These are phyloP conservation scores for Cyanidioschyzon merolae DNA, from an alignment of 23 red algal species.

Conservation along the genomic window DNA sequence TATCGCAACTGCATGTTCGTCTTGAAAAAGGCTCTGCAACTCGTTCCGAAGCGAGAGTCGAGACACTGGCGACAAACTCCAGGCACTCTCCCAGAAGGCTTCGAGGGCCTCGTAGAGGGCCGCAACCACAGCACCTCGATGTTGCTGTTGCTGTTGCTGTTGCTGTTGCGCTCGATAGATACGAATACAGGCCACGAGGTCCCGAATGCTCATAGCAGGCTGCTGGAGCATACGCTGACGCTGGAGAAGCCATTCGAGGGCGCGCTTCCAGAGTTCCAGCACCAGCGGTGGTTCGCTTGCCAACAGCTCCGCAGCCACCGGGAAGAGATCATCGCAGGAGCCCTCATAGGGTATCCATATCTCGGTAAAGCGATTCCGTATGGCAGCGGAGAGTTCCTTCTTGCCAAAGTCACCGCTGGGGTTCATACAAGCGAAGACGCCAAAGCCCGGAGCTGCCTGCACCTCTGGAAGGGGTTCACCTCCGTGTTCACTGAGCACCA, in stretches of 20 bases:
- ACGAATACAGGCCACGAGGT: not conserved
- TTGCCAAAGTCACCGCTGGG: constrained; percentile 92
- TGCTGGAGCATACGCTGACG: not conserved
- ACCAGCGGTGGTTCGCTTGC: not conserved
- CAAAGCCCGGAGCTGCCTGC: constrained; percentile 32
- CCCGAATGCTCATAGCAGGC: not conserved
- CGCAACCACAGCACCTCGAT: not conserved
- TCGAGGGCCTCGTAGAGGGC: not conserved
- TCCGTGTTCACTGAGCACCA: constrained; percentile 71
- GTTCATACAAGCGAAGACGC: constrained; percentile 84
- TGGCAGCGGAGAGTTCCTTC: constrained; percentile 78
- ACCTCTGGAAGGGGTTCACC: constrained; percentile 25
- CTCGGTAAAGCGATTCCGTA: constrained; percentile 94
- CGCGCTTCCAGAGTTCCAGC: not conserved
- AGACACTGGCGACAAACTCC: too few species aligned
- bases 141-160: not conserved
- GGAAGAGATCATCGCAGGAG: not conserved
- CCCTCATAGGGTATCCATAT: constrained; percentile 53
- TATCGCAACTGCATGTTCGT: not conserved
- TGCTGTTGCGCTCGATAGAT: not conserved
- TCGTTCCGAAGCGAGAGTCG: not conserved
- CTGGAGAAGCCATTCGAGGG: not conserved
- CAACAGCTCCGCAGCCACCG: not conserved
- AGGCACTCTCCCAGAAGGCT: not conserved
- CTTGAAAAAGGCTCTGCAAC: not conserved